Base-by-base conservation (phyloP, 805 yeast species). In the Cyberlindnera lachancei region DNA sequence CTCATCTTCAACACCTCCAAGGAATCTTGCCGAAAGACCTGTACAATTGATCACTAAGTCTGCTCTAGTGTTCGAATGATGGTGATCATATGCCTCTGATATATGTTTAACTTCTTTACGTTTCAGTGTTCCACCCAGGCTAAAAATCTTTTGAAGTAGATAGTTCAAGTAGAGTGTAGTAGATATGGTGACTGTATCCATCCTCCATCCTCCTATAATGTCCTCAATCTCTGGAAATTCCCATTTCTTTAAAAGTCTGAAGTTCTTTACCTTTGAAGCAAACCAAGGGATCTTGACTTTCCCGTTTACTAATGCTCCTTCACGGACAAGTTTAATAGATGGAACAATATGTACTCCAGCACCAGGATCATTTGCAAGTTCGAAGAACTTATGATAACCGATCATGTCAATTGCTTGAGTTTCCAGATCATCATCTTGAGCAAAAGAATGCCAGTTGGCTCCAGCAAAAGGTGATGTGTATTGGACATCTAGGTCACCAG, bases 391-490 rank as follows among this genome's bases (percentile, higher is more conserved):
- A 18, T 42, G 41, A 44, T 79, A 79, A 0, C 72, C 73, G 3
- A 64, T 53, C 19, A 54, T 53, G 45, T 79, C 86, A 15, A 59
- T 45, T 11, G 56, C 47, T 36, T 67, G 72, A 15, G 60, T 50
- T 33, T 41, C 47, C 5, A 21, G 23, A 15, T 71, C 73, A 4
- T 59, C 58, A 1, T 39, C 36, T 1, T 44, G 25, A 3, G 82
- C 84, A 55, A 75, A 73, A 10, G 80, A 70, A 29, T 61, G 63
- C 83, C 85, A 79, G 44, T 78, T 73, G 28, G 85, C 87, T 4
- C 86, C 86, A 1, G 85, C 86, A 50, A 64, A 71, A 4, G 85
- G 84, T 0, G 81, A 74, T 3, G 82, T 66, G 47, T 73, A 79
- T 8, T 65, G 64, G 25, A 66, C 58, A 31, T 66, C 64, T 19